Percentiles rank a stretch among this genome's conserved stretches.
Evolutionary conservation across 768 basidiomycete species (phyloP).

Genomic region (Mycena galopus): DNA sequence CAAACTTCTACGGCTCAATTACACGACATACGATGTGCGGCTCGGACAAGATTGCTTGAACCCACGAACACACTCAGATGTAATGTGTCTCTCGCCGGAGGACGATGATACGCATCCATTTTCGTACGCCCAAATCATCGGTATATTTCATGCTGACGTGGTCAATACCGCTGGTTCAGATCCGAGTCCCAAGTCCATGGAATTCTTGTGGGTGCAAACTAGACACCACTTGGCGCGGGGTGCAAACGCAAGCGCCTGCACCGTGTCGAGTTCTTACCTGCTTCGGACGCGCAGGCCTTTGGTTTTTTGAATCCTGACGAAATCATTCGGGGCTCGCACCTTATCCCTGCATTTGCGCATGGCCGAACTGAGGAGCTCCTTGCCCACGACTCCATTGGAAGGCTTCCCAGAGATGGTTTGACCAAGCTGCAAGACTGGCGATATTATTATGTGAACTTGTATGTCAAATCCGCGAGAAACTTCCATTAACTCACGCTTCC

Average conservation of each 20-base stretch:
- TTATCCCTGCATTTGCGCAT: background rate
- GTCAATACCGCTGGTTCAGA: background rate
- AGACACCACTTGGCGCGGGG: background rate
- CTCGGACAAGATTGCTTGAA: slow-evolving; percentile 50
- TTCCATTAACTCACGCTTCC: too few relatives aligned
- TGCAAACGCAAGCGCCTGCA: background rate
- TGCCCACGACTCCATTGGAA: background rate
- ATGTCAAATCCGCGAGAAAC: background rate
- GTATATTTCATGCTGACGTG: background rate
- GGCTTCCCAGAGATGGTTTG: background rate
- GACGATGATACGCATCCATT: slow-evolving; percentile 34
- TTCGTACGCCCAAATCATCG: slow-evolving; percentile 39
- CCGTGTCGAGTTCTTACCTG: background rate
- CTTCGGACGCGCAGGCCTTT: background rate
- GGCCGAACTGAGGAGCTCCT: background rate
- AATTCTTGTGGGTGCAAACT: slow-evolving; percentile 6
- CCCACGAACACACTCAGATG: slow-evolving; percentile 41
- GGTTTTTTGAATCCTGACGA: slow-evolving; percentile 10
- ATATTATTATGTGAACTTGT: background rate
- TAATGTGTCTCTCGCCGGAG: slow-evolving; percentile 39
- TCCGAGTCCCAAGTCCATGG: background rate
- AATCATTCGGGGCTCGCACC: background rate
- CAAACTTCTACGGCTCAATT: slow-evolving; percentile 47
- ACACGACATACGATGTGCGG: slow-evolving; percentile 41
- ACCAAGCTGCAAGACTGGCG: background rate